Evolutionary conservation across 1,284 basidiomycete species (phyloP).

Genomic region (Inonotus hispidus): DNA sequence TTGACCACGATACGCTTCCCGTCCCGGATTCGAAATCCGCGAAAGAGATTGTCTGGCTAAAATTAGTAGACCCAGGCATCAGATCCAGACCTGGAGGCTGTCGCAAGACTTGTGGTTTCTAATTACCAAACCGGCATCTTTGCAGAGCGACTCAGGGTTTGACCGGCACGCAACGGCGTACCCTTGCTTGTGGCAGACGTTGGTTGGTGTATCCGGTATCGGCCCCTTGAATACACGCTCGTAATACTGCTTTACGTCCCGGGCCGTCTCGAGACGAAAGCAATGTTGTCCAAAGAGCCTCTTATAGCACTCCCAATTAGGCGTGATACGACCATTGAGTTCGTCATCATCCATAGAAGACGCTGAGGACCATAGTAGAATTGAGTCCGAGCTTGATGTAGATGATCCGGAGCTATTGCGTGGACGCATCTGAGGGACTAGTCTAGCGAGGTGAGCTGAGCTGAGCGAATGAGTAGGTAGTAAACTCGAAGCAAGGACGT

Average conservation of each 20-base stretch:
- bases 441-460: background rate
- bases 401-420: constrained; percentile 5
- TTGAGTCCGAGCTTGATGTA: constrained; percentile 4
- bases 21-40: constrained; percentile 49
- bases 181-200: constrained; percentile 28
- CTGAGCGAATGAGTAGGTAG: background rate
- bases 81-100: background rate
- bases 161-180: constrained; percentile 33
- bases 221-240: constrained; percentile 26
- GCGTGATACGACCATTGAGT: constrained; percentile 50
- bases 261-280: constrained; percentile 59
- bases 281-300: constrained; percentile 43
- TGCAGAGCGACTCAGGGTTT: constrained; percentile 47
- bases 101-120: background rate
- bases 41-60: constrained; percentile 67
- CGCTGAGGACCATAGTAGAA: constrained; percentile 12
- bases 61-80: background rate
- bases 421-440: constrained; percentile 2
- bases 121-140: constrained; percentile 62
- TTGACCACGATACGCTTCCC: constrained; percentile 56
- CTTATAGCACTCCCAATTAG: constrained; percentile 57
- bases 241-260: constrained; percentile 57
- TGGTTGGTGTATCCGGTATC: constrained; percentile 20
- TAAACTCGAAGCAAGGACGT: background rate
- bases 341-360: constrained; percentile 45